These are phyloP conservation scores for Leccinum sublutescens DNA, from an alignment of 768 basidiomycete genomes.

Conservation along the genomic window DNA sequence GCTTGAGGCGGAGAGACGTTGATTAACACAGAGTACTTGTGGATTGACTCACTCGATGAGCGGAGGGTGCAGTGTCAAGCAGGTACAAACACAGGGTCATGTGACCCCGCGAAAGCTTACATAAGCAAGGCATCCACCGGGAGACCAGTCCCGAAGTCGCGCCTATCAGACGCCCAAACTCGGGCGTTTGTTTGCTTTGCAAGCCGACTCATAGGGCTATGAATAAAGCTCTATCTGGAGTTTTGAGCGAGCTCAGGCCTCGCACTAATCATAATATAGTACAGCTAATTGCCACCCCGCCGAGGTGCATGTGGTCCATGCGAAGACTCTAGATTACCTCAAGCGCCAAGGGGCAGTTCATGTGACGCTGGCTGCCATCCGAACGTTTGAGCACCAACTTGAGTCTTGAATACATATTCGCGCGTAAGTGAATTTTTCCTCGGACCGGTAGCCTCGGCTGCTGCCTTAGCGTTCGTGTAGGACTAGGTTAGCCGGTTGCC, in stretches of 20 bases:
- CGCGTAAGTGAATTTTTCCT: not conserved
- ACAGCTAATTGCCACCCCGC: not conserved
- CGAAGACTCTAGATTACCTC: not conserved
- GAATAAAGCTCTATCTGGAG: not conserved
- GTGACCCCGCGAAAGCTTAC: not conserved
- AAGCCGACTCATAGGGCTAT: too few species aligned
- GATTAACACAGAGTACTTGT: slow-evolving; percentile 5
- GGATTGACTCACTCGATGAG: slow-evolving; percentile 2
- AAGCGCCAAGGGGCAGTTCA: not conserved
- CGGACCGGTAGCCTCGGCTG: too few species aligned
- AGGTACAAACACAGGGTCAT: slow-evolving; percentile 13
- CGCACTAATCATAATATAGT: not conserved
- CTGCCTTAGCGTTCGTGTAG: too few species aligned
- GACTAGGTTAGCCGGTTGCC: too few species aligned
- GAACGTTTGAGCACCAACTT: not conserved
- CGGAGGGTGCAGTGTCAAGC: slow-evolving; percentile 15
- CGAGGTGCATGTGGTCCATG: not conserved
- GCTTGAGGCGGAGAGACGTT: slow-evolving; percentile 28
- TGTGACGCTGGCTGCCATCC: not conserved
- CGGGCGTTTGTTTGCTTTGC: too few species aligned
- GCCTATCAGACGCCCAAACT: too few species aligned
- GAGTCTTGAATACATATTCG: slow-evolving; percentile 8
- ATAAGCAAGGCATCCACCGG: slow-evolving; percentile 5
- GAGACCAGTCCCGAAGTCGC: not conserved
- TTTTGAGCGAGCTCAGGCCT: not conserved